Conservation (phyloP, 495 filamentous ascomycete species). For the Xylaria curta region DNA sequence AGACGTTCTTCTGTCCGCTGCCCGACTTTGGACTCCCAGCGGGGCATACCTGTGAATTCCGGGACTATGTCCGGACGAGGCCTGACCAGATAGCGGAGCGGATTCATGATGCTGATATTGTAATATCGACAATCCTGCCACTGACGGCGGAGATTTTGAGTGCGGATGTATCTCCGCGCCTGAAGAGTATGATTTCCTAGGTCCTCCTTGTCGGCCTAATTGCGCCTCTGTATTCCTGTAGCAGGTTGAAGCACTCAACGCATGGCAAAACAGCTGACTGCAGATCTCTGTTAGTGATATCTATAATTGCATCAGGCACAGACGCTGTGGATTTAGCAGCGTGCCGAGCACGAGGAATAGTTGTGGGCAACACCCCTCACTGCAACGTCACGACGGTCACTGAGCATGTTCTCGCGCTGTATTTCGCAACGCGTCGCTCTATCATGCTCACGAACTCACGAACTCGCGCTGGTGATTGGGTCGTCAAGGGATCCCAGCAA, state of each 20-base stretch:
- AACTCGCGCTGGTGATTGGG: constrained; percentile 42
- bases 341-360: constrained; percentile 50
- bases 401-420: constrained; percentile 62
- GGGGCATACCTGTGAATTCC: constrained; percentile 46
- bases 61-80: constrained; percentile 37
- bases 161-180: constrained; percentile 40
- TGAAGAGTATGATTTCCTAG: constrained; percentile 37
- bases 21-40: constrained; percentile 48
- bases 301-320: constrained; percentile 58
- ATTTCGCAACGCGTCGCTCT: constrained; percentile 59
- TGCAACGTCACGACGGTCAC: constrained; percentile 58
- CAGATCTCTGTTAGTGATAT: constrained; percentile 41
- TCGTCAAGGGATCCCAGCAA: constrained; percentile 38
- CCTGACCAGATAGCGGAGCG: constrained; percentile 44
- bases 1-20: constrained; percentile 53
- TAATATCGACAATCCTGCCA: constrained; percentile 50
- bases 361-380: constrained; percentile 54
- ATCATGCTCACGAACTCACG: constrained; percentile 47
- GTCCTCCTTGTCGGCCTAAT: background rate
- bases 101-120: constrained; percentile 55
- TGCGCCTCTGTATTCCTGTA: background rate
- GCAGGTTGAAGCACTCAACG: background rate
- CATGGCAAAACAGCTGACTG: background rate
- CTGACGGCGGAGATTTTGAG: constrained; percentile 48
- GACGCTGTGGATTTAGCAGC: constrained; percentile 58